Evolutionary conservation across 2,329 filamentous ascomycete genomes (phyloP), one percentile per base, ranked within the genome.

Genomic region (Cladobotryum mycophilum): DNA sequence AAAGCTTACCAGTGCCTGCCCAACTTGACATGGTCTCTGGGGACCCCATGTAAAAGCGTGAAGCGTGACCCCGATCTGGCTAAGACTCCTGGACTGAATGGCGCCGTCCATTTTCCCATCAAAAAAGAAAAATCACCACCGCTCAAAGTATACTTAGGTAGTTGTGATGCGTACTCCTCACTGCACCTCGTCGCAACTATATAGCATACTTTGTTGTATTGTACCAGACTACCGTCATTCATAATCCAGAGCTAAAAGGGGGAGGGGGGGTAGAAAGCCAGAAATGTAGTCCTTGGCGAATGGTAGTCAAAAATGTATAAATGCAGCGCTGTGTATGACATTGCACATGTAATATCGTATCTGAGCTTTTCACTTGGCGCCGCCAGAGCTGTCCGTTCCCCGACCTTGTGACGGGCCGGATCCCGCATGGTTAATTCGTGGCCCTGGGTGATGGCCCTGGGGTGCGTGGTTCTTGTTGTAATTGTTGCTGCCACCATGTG

Each of bases 401-500:
- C 63, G 64, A 30, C 55, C 53, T 33, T 62, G 65, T 43, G 66
- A 59, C 58, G 62, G 54, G 61, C 67, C 61, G 11, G 68, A 67
- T 37, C 64, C 60, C 3, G 62, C 57, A 53, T 70, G 68, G 47
- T 60, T 64, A 46, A 60, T 55, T 52, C 71, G 67, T 11, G 67
- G 66, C 44, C 60, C 62, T 55, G 71, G 71, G 47, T 75, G 72
- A 36, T 72, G 65, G 48, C 62, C 67, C 51, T 76, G 75, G 12
- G 64, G 68, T 47, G 72, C 70, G 53, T 74, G 76, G 55, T 72
- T 75, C 65, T 80, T 79, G 56, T 70, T 74, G 53, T 79, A 77
- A 52, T 71, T 78, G 62, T 75, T 78, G 58, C 73, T 76, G 56
- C 78, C 79, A 60, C 76, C 82, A 51, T 62, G 57, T 48, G 81